Percentiles rank a stretch among this genome's conserved stretches.
Conservation (phyloP, 2,329 filamentous ascomycete genomes). For the Xylariales sp. region DNA sequence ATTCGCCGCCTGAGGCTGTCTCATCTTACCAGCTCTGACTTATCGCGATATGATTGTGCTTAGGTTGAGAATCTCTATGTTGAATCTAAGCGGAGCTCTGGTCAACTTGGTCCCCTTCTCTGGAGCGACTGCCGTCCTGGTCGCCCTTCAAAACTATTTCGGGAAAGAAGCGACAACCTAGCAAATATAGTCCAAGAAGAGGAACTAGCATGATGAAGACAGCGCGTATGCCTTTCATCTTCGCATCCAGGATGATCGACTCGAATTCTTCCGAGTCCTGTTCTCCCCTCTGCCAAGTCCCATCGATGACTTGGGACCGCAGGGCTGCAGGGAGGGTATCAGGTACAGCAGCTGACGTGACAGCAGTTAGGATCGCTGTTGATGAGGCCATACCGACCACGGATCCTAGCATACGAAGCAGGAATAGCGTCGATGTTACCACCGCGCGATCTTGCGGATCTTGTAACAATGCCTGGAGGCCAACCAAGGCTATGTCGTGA, state of each 20-base stretch:
- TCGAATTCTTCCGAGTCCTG: conserved; percentile 11
- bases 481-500: conserved; percentile 21
- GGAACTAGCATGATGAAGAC: conserved; percentile 21
- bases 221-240: conserved; percentile 18
- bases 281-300: conserved; percentile 14
- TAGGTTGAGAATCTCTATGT: too few species aligned
- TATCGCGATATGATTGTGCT: too few species aligned
- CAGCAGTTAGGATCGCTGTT: conserved; percentile 13
- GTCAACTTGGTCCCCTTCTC: too few species aligned
- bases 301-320: conserved; percentile 14
- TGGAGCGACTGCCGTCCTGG: too few species aligned
- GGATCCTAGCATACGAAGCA: conserved; percentile 21
- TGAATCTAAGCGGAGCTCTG: too few species aligned
- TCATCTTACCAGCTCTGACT: too few species aligned
- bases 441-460: conserved; percentile 23
- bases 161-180: conserved; percentile 14
- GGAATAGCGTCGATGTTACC: conserved; percentile 22
- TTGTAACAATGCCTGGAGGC: conserved; percentile 19
- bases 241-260: conserved; percentile 16
- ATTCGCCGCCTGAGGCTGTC: too few species aligned
- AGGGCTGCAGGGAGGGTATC: conserved; percentile 11
- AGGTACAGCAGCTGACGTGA: conserved; percentile 13
- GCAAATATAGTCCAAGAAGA: conserved; percentile 14
- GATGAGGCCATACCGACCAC: conserved; percentile 19
- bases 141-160: conserved; percentile 10